Percentiles rank a stretch among this genome's conserved stretches.
Conservation (phyloP, 2,329 filamentous ascomycete genomes). For the Pyricularia pennisetigena region DNA sequence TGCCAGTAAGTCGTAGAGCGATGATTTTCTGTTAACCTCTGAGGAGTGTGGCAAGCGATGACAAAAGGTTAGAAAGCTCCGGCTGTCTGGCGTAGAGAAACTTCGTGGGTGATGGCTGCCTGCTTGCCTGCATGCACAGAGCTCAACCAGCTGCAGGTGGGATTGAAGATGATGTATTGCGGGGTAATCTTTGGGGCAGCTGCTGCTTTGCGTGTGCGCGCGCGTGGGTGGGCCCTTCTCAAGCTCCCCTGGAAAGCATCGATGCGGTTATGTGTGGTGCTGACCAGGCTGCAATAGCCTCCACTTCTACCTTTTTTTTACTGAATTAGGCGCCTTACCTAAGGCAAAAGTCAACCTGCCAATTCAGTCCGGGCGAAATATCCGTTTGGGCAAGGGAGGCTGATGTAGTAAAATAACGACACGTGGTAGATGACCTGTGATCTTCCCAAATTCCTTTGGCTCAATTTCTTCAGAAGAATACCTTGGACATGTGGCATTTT, state of each 20-base stretch:
- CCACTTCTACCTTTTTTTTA: too few relatives aligned
- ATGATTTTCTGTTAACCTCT: background rate
- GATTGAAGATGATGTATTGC: slow-evolving; percentile 1
- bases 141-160: background rate
- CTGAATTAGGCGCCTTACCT: background rate
- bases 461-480: background rate
- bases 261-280: background rate
- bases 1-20: background rate
- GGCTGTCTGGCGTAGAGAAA: background rate
- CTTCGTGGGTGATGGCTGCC: background rate
- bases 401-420: background rate
- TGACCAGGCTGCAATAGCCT: background rate
- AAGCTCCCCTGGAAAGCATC: background rate
- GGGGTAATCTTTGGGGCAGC: background rate
- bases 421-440: background rate
- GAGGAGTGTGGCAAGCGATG: background rate
- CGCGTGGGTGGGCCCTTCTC: background rate
- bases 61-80: background rate
- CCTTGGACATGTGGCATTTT: background rate
- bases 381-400: background rate
- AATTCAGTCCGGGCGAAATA: background rate
- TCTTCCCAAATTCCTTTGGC: background rate
- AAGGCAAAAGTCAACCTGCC: background rate
- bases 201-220: background rate
- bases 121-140: background rate